Evolutionary conservation across 176 grass and related monocot species (phyloP).

Genomic region (Aegilops longissima): DNA sequence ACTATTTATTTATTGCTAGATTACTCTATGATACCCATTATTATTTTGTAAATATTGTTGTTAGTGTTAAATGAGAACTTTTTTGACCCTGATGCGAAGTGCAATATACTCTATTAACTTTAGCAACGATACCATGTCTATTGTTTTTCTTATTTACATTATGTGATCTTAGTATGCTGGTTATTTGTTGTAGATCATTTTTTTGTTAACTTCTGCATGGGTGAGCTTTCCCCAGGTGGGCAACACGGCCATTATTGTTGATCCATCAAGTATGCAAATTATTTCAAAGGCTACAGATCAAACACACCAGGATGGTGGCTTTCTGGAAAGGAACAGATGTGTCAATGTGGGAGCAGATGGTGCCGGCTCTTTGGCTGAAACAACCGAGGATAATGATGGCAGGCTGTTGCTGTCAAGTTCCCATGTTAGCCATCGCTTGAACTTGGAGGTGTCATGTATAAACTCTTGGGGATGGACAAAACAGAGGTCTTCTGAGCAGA

Average conservation of each 20-base stretch:
- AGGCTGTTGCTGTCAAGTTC: neutral
- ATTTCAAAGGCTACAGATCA: conserved; percentile 67
- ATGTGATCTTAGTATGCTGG: neutral
- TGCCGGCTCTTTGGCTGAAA: neutral
- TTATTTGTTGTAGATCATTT: neutral
- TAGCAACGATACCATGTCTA: neutral
- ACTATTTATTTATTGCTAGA: neutral
- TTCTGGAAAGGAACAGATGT: conserved; percentile 15
- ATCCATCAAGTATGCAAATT: conserved; percentile 68
- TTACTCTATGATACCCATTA: neutral
- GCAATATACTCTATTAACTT: neutral
- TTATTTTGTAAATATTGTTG: neutral
- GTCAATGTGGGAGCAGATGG: conserved; percentile 16
- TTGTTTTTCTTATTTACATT: neutral
- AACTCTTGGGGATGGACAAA: conserved; percentile 69
- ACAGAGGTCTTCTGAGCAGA: conserved; percentile 30
- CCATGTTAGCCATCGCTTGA: neutral
- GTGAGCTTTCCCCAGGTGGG: conserved; percentile 38
- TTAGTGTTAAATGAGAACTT: too few species aligned
- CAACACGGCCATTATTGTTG: conserved; percentile 77
- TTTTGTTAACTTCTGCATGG: neutral
- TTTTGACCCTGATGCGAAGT: too few species aligned
- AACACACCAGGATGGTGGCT: conserved; percentile 27
- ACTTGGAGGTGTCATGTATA: conserved; percentile 54
- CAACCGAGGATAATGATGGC: neutral